phyloP scores from a whole-genome alignment of 768 basidiomycete genomes.

The Serendipita vermifera region DNA sequence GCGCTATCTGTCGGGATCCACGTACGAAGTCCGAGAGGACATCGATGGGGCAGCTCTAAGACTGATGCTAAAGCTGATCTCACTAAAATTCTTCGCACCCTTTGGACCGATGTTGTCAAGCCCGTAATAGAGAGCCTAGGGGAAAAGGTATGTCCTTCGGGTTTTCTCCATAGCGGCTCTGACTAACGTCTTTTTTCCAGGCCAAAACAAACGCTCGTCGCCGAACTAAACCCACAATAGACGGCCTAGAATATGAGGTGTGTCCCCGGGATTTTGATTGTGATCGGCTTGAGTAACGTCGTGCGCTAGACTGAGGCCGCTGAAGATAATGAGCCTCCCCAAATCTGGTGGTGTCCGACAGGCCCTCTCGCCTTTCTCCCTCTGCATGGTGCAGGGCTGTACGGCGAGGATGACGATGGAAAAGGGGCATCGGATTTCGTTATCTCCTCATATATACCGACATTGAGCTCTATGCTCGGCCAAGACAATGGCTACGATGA shows the following conservation, averaged over 20 bases:
- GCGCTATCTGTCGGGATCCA: neutral
- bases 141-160: constrained; percentile 1
- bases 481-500: too few species aligned
- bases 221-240: neutral
- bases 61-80: neutral
- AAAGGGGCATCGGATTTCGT: constrained; percentile 15
- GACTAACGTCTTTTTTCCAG: too few species aligned
- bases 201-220: too few species aligned
- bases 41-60: neutral
- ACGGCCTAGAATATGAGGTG: neutral
- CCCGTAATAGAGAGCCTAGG: too few species aligned
- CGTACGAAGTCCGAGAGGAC: neutral
- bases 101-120: too few species aligned
- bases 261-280: constrained; percentile 9
- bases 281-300: neutral
- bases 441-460: constrained; percentile 27
- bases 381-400: constrained; percentile 30
- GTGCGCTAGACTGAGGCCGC: neutral
- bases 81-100: too few species aligned
- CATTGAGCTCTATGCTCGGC: constrained; percentile 20
- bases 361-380: constrained; percentile 27
- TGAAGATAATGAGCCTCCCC: neutral
- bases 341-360: constrained; percentile 26
- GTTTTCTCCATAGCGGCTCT: too few species aligned
- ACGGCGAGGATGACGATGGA: constrained; percentile 15